Base-by-base conservation (phyloP, 1,284 basidiomycete genomes). In the Ustilago cynodontis region DNA sequence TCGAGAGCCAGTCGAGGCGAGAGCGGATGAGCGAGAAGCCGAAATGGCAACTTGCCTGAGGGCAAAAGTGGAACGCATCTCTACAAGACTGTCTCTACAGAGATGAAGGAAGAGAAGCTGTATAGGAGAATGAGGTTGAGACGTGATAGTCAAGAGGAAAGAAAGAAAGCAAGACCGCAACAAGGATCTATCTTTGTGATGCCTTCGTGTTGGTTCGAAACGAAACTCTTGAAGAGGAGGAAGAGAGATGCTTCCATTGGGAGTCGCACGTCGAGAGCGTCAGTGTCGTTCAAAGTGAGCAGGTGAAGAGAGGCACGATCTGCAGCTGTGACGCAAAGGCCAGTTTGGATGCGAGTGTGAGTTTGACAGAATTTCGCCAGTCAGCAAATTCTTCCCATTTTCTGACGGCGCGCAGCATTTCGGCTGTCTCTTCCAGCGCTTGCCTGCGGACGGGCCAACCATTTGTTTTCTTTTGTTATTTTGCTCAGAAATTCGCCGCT, bases 31-130 rank as follows among this genome's bases (percentile, higher is more conserved):
- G 56, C 68, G 73, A 41, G 68, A 67, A 29, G 73, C 73, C 60
- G 73, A 67, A 39, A 65, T 54, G 49, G 75, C 66, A 22, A 77
- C 28, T 43, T 77, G 74, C 59, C 74, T 68, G 11, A 77, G 65
- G 39, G 65, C 62, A 39, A 69, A 59, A 13, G 74, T 68, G 16
- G 74, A 68, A 45, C 74, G 74, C 74, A 77, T 71, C 53, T 35
- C 33, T 29, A 31, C 13, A 5, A 33, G 31, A 33, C 6, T 33
- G 6, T 33, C 31, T 33, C 31, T 33, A 35, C 47, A 18, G 35
- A 31, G 57, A 5, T 22, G 11, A 18, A 28, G 13, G 35, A 7
- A 5, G 22, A 41, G 22, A 43, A 22, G n/a, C 31, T n/a, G 41
- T 28, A 28, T 41, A 31, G 56, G 28, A 22, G 14, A 16, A 47